Conservation (phyloP, 345 rosid genomes). For the Moricandia moricandioides region DNA sequence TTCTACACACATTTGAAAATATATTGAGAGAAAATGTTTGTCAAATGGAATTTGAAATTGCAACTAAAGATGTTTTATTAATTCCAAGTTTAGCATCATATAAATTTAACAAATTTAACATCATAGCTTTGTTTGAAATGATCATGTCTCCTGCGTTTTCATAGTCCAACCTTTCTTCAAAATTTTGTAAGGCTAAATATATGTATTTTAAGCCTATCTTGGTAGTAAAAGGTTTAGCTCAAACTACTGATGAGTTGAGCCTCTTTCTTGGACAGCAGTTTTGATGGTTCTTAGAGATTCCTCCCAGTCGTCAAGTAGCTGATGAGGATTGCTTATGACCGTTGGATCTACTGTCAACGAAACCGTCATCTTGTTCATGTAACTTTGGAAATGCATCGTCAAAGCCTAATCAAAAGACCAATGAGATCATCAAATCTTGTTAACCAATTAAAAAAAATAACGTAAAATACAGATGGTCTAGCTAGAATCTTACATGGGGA, state of each 20-base stretch:
- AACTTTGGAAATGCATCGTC: slow-evolving; percentile 80
- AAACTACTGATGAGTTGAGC: not conserved
- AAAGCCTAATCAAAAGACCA: slow-evolving; percentile 51
- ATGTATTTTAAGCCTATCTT: too few species aligned
- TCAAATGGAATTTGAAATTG: not conserved
- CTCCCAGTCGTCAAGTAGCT: slow-evolving; percentile 50
- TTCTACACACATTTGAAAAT: not conserved
- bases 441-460: not conserved
- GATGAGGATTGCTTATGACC: slow-evolving; percentile 66
- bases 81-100: not conserved
- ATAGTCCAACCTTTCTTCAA: too few species aligned
- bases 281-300: slow-evolving; percentile 54
- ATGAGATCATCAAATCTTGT: not conserved
- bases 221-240: too few species aligned
- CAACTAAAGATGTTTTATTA: not conserved
- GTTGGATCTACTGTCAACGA: slow-evolving; percentile 63
- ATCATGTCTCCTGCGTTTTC: too few species aligned
- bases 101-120: too few species aligned
- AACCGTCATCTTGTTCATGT: slow-evolving; percentile 60
- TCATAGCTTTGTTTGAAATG: slow-evolving; percentile 34
- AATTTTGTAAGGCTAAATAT: too few species aligned
- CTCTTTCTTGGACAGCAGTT: slow-evolving; percentile 28
- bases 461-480: not conserved
- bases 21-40: not conserved
- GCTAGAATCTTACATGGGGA: slow-evolving; percentile 41